A percentile compares a stretch with the other conserved stretches of the same genome.
Evolutionary conservation across 768 basidiomycete species (phyloP).

Genomic region (Cyclocybe cylindracea): DNA sequence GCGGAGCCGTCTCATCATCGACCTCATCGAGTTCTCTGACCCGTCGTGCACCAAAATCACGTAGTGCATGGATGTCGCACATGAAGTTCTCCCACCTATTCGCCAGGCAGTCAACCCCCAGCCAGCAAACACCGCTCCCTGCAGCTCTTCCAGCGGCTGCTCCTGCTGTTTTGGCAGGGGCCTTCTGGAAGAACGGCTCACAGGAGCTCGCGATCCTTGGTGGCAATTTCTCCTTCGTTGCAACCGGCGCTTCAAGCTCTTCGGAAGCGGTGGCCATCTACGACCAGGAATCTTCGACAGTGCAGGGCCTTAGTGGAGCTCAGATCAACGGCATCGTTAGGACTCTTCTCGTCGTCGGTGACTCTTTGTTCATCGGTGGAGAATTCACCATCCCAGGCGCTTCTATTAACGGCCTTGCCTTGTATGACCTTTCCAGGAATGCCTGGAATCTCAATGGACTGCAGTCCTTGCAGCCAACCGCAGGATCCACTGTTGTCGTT

Average conservation of each 20-base stretch:
- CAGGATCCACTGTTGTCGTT: slow-evolving; percentile 62
- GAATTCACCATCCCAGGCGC: slow-evolving; percentile 68
- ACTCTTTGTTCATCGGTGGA: slow-evolving; percentile 81
- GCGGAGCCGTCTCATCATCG: slow-evolving; percentile 32
- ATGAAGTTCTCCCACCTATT: slow-evolving; percentile 45
- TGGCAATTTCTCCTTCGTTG: slow-evolving; percentile 80
- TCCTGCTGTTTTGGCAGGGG: slow-evolving; percentile 82
- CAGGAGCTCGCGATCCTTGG: slow-evolving; percentile 76
- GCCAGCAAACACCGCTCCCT: slow-evolving; percentile 50
- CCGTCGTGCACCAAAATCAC: slow-evolving; percentile 37
- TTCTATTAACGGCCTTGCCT: slow-evolving; percentile 66
- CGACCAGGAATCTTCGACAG: slow-evolving; percentile 47
- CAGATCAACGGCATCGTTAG: slow-evolving; percentile 77
- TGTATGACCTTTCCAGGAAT: slow-evolving; percentile 72
- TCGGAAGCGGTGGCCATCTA: slow-evolving; percentile 73
- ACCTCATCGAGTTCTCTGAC: slow-evolving; percentile 32
- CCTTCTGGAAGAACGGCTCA: slow-evolving; percentile 84
- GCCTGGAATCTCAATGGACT: slow-evolving; percentile 62
- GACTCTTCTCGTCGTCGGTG: slow-evolving; percentile 70
- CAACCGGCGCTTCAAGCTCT: slow-evolving; percentile 35
- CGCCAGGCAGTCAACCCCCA: slow-evolving; percentile 51
- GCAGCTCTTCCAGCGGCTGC: slow-evolving; percentile 56
- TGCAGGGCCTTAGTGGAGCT: slow-evolving; percentile 58
- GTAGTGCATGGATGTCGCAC: slow-evolving; percentile 51
- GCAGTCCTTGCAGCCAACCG: slow-evolving; percentile 58